Evolutionary conservation across 306 rosid genomes (phyloP).

Genomic region (Dryas octopetala): DNA sequence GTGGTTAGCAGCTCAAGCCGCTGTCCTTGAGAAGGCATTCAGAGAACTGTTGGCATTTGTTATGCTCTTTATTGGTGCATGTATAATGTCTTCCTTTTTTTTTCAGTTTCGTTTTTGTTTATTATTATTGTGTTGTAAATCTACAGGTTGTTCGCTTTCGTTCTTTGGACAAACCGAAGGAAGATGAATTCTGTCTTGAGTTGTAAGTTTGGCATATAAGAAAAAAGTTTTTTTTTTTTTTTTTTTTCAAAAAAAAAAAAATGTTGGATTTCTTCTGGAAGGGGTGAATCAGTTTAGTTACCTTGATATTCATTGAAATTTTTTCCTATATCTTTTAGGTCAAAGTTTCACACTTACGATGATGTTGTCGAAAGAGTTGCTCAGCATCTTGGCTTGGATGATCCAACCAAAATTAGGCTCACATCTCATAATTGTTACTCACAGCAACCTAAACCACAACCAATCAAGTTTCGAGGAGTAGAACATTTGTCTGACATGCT

Average conservation of each 20-base stretch:
- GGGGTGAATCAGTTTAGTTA: neutral
- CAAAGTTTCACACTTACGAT: constrained; percentile 55
- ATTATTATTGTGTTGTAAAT: neutral
- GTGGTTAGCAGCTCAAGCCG: too few relatives aligned
- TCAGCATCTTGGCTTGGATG: constrained; percentile 53
- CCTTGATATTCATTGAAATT: neutral
- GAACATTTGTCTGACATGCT: constrained; percentile 76
- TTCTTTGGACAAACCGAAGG: constrained; percentile 73
- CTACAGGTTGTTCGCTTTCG: constrained; percentile 78
- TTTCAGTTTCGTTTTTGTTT: neutral
- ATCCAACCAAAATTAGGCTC: constrained; percentile 73
- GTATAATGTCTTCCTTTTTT: too few relatives aligned
- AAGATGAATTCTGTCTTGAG: constrained; percentile 74
- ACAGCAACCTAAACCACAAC: constrained; percentile 80
- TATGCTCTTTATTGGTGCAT: too few relatives aligned
- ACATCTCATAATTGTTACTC: constrained; percentile 80
- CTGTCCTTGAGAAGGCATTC: too few relatives aligned
- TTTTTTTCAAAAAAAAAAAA: too few relatives aligned
- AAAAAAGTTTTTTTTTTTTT: too few relatives aligned
- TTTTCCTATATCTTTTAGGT: constrained; percentile 34
- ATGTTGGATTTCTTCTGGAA: neutral
- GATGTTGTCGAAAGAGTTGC: constrained; percentile 68
- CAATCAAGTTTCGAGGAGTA: constrained; percentile 64
- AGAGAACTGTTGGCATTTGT: too few relatives aligned
- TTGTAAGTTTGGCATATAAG: constrained; percentile 51